Conservation (phyloP, 78 protist species). For the Tieghemostelium lacteum region DNA sequence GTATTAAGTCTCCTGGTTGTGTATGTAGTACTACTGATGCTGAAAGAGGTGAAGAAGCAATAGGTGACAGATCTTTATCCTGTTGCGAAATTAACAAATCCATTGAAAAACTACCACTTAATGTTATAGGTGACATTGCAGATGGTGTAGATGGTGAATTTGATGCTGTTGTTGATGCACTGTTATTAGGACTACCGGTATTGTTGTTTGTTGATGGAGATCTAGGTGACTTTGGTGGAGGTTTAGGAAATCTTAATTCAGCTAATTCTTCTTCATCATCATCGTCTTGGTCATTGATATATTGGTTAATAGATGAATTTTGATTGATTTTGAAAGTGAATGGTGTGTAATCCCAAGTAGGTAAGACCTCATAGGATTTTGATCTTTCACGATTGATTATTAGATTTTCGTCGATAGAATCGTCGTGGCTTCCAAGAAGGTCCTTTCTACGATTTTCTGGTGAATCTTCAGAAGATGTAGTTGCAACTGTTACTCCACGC, state of each 20-base stretch:
- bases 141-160: constrained; percentile 5
- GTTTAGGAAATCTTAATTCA: neutral
- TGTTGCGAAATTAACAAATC: no score
- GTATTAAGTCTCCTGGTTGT: no score
- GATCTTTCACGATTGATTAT: constrained; percentile 6
- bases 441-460: neutral
- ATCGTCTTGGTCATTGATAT: neutral
- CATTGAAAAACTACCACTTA: constrained; percentile 2
- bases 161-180: neutral
- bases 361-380: constrained; percentile 9
- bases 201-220: neutral
- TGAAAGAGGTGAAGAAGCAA: neutral
- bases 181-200: neutral
- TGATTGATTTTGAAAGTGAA: constrained; percentile 11
- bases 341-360: constrained; percentile 60
- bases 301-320: neutral
- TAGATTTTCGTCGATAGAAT: neutral
- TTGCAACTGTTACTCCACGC: constrained; percentile 66
- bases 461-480: neutral
- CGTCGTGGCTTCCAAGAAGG: constrained; percentile 1
- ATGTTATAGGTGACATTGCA: neutral
- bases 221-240: neutral
- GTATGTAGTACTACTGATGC: neutral
- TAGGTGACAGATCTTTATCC: no score
- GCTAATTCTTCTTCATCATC: neutral